These are phyloP conservation scores for Penicillium paxilli DNA, from an alignment of 495 filamentous ascomycete species.

Conservation along the genomic window DNA sequence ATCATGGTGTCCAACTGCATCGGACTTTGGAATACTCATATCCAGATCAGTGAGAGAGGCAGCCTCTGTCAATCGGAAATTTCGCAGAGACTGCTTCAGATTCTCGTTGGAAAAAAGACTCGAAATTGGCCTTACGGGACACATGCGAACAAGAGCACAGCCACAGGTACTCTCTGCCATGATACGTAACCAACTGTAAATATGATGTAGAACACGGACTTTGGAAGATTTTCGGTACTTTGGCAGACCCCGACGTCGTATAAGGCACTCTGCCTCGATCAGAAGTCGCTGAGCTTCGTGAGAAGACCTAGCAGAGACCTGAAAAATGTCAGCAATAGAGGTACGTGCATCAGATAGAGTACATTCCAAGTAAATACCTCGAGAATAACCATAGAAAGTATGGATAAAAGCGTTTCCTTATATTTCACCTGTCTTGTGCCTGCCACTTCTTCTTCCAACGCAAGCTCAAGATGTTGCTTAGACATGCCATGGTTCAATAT, in stretches of 20 bases:
- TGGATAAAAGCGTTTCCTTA: conserved; percentile 14
- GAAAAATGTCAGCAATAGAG: background rate
- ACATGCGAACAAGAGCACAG: conserved; percentile 10
- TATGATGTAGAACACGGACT: conserved; percentile 14
- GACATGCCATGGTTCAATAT: background rate
- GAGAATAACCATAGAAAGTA: conserved; percentile 10
- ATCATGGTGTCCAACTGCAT: background rate
- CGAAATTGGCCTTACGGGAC: conserved; percentile 6
- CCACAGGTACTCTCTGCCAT: conserved; percentile 19
- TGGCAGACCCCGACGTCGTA: conserved; percentile 8
- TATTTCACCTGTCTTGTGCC: conserved; percentile 5
- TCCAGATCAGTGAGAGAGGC: conserved; percentile 1
- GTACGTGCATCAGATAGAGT: background rate
- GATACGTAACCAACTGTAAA: conserved; percentile 15
- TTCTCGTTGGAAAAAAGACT: conserved; percentile 4
- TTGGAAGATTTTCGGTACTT: conserved; percentile 10
- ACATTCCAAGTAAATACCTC: background rate
- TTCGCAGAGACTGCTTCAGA: background rate
- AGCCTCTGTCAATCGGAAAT: conserved; percentile 8
- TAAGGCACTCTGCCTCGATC: conserved; percentile 13
- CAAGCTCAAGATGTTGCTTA: conserved; percentile 8
- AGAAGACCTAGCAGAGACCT: conserved; percentile 3
- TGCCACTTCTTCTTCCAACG: conserved; percentile 5
- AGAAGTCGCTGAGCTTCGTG: conserved; percentile 6
- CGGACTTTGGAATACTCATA: background rate